Percentiles rank a stretch among this genome's conserved stretches.
phyloP scores from a whole-genome alignment of 108 stramenopile species.

The Nitzschia sp. region DNA sequence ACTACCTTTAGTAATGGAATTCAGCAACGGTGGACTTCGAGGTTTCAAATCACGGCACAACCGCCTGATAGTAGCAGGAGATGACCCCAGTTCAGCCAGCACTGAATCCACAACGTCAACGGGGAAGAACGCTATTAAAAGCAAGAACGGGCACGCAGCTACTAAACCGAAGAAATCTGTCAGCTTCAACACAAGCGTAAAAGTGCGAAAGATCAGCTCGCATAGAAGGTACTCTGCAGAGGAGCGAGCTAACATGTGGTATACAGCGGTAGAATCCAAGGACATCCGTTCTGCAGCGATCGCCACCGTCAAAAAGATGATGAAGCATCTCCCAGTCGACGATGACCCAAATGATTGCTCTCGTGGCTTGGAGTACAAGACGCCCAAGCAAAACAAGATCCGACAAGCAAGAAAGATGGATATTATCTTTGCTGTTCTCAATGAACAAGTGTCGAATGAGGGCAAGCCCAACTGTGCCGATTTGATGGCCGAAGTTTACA shows the following conservation, averaged over 20 bases:
- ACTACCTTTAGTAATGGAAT: too few species aligned
- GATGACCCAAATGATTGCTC: conserved; percentile 13
- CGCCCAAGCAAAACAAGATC: conserved; percentile 12
- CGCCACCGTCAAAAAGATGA: conserved; percentile 13
- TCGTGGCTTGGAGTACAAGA: conserved; percentile 17
- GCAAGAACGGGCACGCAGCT: too few species aligned
- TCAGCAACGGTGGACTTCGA: too few species aligned
- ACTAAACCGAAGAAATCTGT: conserved; percentile 2
- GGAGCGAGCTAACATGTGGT: conserved; percentile 20
- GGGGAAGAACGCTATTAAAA: too few species aligned
- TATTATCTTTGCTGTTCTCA: conserved; percentile 16
- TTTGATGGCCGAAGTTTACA: conserved; percentile 4
- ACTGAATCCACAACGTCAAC: too few species aligned
- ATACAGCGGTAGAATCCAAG: conserved; percentile 3
- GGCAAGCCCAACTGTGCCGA: neutral
- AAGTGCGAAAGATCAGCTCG: conserved; percentile 9
- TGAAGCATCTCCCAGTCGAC: conserved; percentile 2
- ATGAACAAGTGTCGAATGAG: conserved; percentile 7
- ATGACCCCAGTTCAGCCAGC: too few species aligned
- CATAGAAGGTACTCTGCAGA: conserved; percentile 5
- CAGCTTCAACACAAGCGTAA: conserved; percentile 1
- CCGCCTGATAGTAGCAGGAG: too few species aligned
- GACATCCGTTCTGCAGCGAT: conserved; percentile 4
- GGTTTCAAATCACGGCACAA: too few species aligned
- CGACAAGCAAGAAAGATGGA: conserved; percentile 7